Evolutionary conservation across 768 basidiomycete genomes (phyloP).

Genomic region (Kwoniella heveanensis): DNA sequence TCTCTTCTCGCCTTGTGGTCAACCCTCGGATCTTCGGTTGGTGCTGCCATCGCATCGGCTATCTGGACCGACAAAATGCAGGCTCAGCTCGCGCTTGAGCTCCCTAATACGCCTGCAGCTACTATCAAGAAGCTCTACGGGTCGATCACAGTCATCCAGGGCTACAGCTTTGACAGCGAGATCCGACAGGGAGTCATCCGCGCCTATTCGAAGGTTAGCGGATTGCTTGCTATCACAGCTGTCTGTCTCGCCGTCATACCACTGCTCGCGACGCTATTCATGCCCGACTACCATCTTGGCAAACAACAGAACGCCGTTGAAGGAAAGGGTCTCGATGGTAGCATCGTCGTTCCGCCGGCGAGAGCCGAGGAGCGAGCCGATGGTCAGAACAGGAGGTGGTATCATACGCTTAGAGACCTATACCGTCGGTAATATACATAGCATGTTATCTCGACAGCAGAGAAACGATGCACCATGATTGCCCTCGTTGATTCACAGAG

Average conservation of each 20-base stretch:
- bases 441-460: neutral
- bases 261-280: constrained; percentile 6
- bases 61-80: constrained; percentile 31
- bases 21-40: constrained; percentile 52
- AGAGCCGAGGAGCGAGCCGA: neutral
- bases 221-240: neutral
- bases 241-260: neutral
- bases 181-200: neutral
- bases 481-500: too few relatives aligned
- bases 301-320: constrained; percentile 14
- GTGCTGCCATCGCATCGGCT: constrained; percentile 49
- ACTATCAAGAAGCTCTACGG: constrained; percentile 7
- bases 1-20: constrained; percentile 54
- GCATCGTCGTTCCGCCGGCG: neutral
- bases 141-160: constrained; percentile 1
- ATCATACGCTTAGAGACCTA: neutral
- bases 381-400: neutral
- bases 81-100: neutral
- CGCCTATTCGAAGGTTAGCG: neutral
- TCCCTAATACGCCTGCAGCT: neutral
- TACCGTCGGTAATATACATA: neutral
- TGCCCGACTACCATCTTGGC: constrained; percentile 15
- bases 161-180: neutral
- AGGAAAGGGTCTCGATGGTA: neutral
- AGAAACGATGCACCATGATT: too few relatives aligned